Evolutionary conservation across 345 rosid species (phyloP), one percentile per base, ranked within the genome.

Genomic region (Mallotus nudiflorus): DNA sequence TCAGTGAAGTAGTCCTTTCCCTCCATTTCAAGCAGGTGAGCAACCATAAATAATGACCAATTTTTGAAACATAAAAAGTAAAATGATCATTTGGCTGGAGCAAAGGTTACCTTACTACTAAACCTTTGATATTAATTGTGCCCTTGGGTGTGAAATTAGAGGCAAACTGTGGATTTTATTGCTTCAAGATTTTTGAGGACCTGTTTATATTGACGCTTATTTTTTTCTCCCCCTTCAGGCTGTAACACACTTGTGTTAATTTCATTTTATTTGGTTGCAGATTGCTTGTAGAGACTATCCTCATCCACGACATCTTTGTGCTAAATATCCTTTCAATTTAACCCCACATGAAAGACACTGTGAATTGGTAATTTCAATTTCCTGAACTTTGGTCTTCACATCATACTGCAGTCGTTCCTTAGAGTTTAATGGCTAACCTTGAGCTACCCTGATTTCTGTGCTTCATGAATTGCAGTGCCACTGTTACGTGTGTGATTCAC

Each of bases 261-360:
- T 70, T 10, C 55, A 10, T 39, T 55, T 53, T 67, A 25, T 58
- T 72, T 52, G 57, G 12, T 64, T 83, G 82, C 83, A 93, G 97
- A 71, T 93, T 81, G 97, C 97, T 8, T 93, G 97, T 79, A 81
- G 98, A 79, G 98, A 93, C 77, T 93, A 78, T 40, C 97, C 97
- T 71, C 97, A 93, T 76, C 80, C 96, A 53, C 83, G 98, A 1
- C 93, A 93, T 77, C 83, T 81, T 5, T 93, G 98, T 68, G 89
- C 80, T 69, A 84, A 79, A 62, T 91, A 73, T 72, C 79, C 83
- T 15, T 91, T 93, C 82, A 66, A 73, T 67, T 84, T 88, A 31
- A 84, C 87, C 18, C 76, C 83, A 15, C 96, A 89, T 64, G 81
- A 80, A 58, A 74, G 48, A 29, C 76, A 85, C 49, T 93, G 98